Base-by-base conservation (phyloP, 1,139 yeast genomes). In the Saccharomyces hybrid region DNA sequence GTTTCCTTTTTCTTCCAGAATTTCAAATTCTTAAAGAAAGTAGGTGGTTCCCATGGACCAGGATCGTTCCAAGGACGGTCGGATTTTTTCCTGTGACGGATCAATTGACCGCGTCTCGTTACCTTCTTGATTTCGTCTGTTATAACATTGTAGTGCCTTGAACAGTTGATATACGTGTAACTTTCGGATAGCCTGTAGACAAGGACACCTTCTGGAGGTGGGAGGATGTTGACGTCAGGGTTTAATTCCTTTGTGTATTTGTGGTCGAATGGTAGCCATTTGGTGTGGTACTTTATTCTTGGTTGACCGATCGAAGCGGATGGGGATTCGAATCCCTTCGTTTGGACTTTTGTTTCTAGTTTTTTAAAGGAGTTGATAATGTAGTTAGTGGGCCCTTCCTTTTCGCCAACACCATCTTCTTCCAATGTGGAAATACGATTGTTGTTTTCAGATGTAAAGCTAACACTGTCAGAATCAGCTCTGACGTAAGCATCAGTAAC, bases 31-130 rank as follows among this genome's bases (percentile, higher is more conserved):
- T 55, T 57, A 8, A 62, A 26, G 42, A 64, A 64, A 2, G 31
- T 48, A 26, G 70, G 70, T 11, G 66, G 59, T 52, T 64, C 63
- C 68, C 69, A 69, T 48, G 65, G 65, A 42, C 96, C 95, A 27
- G 90, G 91, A 64, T 89, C 95, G 68, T 90, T 90, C 96, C 97
- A 91, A 21, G 96, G 91, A 60, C 93, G 80, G 52, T 86, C 87
- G 28, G 89, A 87, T 47, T 81, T 78, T 52, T 76, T 74, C 19
- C 74, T 67, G 51, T 68, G 72, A 47, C 71, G 69, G 53, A 74
- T 70, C 26, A 80, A 73, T 53, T 77, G 76, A 27, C 91, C 91
- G 55, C 87, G 78, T 62, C 78, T 78, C 1, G 96, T 88, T 14
- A 46, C 56, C 44, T 73, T 70, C 68, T 83, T 84, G 47, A 86